Conservation (phyloP, 2,329 filamentous ascomycete genomes). For the Pyrenophora teres region DNA sequence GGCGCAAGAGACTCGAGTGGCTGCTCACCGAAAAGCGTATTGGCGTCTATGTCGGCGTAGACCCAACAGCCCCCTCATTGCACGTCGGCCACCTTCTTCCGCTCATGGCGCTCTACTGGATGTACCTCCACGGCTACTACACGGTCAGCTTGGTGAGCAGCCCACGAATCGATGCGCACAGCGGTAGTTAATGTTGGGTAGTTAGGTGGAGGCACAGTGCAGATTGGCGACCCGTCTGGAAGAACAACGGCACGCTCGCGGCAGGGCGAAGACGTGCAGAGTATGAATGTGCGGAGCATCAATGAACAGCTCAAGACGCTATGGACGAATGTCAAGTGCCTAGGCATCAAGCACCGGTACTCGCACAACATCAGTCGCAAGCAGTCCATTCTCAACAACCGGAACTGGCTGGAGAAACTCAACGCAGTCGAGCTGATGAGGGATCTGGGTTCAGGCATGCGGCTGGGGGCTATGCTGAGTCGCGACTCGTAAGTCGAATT, state of each 20-base stretch:
- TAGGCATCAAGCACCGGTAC: conserved; percentile 70
- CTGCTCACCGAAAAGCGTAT: conserved; percentile 69
- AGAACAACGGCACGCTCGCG: conserved; percentile 66
- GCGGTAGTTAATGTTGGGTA: conserved; percentile 35
- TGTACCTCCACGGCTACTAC: conserved; percentile 75
- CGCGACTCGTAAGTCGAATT: conserved; percentile 74
- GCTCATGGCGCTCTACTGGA: conserved; percentile 83
- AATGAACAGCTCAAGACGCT: conserved; percentile 72
- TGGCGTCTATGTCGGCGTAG: conserved; percentile 79
- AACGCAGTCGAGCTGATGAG: conserved; percentile 75
- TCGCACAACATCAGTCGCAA: conserved; percentile 67
- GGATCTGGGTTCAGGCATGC: conserved; percentile 72
- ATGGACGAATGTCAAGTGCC: conserved; percentile 72
- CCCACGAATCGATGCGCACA: conserved; percentile 6
- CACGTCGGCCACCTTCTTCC: conserved; percentile 82
- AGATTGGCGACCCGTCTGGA: conserved; percentile 78
- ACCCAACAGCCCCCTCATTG: conserved; percentile 78
- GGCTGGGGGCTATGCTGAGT: conserved; percentile 84
- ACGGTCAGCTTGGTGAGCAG: conserved; percentile 63
- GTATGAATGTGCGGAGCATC: conserved; percentile 69
- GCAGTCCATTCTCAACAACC: conserved; percentile 77
- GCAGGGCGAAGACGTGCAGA: conserved; percentile 58
- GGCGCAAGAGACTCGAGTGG: conserved; percentile 62
- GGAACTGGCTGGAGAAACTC: conserved; percentile 76
- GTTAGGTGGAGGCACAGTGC: conserved; percentile 75